Conservation (phyloP, 345 rosid species). For the Linum usitatissimum region DNA sequence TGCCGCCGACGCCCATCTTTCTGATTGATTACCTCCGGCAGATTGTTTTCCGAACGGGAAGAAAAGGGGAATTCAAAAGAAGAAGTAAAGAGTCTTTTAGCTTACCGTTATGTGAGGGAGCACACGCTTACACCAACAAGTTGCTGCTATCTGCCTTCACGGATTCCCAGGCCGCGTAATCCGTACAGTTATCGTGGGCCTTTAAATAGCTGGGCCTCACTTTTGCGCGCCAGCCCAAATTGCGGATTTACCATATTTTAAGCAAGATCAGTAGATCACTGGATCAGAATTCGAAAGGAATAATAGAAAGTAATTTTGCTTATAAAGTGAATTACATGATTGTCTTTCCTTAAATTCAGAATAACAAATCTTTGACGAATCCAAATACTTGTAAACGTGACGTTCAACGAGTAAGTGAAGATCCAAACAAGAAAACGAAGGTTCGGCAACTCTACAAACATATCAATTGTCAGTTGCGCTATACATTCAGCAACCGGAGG, state of each 20-base stretch:
- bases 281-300: no score
- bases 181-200: neutral
- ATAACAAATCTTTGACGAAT: no score
- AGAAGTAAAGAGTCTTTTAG: neutral
- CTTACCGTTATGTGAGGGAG: conserved; percentile 7
- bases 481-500: conserved; percentile 43
- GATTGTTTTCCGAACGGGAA: neutral
- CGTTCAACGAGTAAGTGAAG: no score
- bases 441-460: no score
- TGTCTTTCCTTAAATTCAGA: no score
- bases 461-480: conserved; percentile 11
- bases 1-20: conserved; percentile 74
- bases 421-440: no score
- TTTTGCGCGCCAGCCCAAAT: no score
- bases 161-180: neutral
- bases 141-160: neutral
- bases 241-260: no score
- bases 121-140: conserved; percentile 5
- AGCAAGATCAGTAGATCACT: no score
- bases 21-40: neutral
- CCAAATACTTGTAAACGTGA: no score
- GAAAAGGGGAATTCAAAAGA: neutral
- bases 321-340: no score
- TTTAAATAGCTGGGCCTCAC: neutral
- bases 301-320: no score